Conservation (phyloP, 495 filamentous ascomycete species). For the Neurospora sp. region DNA sequence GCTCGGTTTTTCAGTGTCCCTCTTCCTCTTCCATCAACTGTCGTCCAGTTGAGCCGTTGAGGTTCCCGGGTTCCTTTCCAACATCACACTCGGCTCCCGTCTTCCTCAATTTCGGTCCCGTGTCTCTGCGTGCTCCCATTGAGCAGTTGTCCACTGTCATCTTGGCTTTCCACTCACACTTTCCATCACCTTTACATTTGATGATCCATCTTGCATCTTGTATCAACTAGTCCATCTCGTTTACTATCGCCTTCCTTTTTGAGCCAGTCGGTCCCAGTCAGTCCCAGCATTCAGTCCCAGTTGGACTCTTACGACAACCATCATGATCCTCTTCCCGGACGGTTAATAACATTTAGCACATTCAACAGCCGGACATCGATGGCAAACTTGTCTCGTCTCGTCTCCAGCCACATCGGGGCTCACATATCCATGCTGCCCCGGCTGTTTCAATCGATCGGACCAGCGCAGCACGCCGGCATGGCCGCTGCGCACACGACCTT, state of each 20-base stretch:
- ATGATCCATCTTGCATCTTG: not conserved
- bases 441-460: conserved; percentile 5
- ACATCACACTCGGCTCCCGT: not conserved
- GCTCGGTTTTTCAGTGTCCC: not conserved
- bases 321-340: not conserved
- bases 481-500: not conserved
- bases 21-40: not conserved
- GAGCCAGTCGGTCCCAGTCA: not conserved
- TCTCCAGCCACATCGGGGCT: conserved; percentile 1
- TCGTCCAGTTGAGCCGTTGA: not conserved
- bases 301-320: not conserved
- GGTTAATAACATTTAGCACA: not conserved
- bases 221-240: not conserved
- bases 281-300: not conserved
- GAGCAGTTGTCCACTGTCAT: not conserved
- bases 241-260: not conserved
- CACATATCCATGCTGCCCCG: not conserved
- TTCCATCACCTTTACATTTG: not conserved
- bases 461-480: not conserved
- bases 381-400: not conserved
- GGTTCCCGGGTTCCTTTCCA: not conserved
- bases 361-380: not conserved
- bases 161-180: not conserved
- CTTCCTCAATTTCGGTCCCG: not conserved
- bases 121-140: not conserved